Evolutionary conservation across 371 early-diverging fungal species (phyloP).

Genomic region (Mucor plumbeus): DNA sequence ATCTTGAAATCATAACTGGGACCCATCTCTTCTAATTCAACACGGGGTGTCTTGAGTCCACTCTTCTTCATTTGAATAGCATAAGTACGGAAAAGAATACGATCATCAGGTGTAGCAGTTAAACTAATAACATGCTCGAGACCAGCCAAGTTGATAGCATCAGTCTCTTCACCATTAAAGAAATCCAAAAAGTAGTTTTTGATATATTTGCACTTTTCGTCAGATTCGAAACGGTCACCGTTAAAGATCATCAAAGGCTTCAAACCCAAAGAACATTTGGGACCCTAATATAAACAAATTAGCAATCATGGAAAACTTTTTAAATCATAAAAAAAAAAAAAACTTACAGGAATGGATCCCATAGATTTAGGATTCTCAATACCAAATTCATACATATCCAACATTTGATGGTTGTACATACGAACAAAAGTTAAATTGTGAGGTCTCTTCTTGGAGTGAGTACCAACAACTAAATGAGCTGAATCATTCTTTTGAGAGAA

Average conservation of each 20-base stretch:
- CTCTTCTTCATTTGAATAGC: constrained; percentile 85
- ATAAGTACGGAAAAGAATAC: constrained; percentile 82
- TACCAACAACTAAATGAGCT: constrained; percentile 86
- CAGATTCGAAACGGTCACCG: constrained; percentile 85
- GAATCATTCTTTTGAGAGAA: constrained; percentile 94
- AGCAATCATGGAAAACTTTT: background rate
- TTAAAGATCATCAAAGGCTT: constrained; percentile 91
- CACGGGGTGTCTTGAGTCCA: constrained; percentile 82
- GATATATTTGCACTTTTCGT: constrained; percentile 70
- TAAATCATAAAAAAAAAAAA: background rate
- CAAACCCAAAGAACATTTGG: constrained; percentile 85
- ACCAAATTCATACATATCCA: constrained; percentile 97
- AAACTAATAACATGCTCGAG: constrained; percentile 89
- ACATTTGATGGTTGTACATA: constrained; percentile 88
- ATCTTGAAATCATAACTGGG: constrained; percentile 85
- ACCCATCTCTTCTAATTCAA: constrained; percentile 95
- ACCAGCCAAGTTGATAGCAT: constrained; percentile 83
- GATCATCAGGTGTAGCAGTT: constrained; percentile 75
- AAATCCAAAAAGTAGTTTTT: constrained; percentile 90
- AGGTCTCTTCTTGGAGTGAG: constrained; percentile 96
- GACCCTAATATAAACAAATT: constrained; percentile 42
- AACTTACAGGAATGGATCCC: constrained; percentile 72
- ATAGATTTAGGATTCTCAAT: constrained; percentile 70
- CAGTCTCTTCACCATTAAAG: constrained; percentile 82
- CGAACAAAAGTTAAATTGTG: constrained; percentile 90